Conservation (phyloP, 2,329 filamentous ascomycete species). For the Alternaria viburni region DNA sequence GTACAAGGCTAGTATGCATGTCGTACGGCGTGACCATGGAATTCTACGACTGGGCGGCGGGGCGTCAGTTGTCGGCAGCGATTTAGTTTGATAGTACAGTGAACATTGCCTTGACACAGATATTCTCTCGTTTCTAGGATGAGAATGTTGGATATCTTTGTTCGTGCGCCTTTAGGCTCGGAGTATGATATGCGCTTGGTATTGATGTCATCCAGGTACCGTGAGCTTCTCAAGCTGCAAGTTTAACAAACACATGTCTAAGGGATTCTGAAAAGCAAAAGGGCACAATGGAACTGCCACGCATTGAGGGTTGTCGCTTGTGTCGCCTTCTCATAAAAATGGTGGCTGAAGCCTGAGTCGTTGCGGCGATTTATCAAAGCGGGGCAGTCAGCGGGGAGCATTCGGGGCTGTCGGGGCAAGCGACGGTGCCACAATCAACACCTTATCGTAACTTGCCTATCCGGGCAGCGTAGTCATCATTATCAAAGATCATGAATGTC, state of each 20-base stretch:
- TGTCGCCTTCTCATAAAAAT: neutral
- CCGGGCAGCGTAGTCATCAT: too few species aligned
- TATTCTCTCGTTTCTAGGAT: neutral
- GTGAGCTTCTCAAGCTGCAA: neutral
- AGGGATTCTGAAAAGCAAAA: neutral
- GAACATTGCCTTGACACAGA: fast-evolving
- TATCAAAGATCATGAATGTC: too few species aligned
- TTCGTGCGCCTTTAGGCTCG: neutral
- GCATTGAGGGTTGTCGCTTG: neutral
- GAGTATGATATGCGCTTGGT: neutral
- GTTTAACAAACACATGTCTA: neutral
- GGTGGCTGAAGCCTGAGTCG: neutral
- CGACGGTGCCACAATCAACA: neutral
- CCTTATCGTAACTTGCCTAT: neutral
- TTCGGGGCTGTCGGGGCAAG: neutral
- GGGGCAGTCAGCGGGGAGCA: neutral
- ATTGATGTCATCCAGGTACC: neutral
- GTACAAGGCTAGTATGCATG: slow-evolving; percentile 7
- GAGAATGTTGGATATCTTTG: fast-evolving
- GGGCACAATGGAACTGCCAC: neutral
- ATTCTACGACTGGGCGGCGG: neutral
- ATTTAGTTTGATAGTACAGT: neutral
- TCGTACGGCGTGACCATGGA: neutral
- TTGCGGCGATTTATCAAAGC: neutral
- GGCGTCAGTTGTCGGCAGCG: neutral